These are phyloP conservation scores for Corymbia citriodora DNA, from an alignment of 441 rosid species.

Conservation along the genomic window DNA sequence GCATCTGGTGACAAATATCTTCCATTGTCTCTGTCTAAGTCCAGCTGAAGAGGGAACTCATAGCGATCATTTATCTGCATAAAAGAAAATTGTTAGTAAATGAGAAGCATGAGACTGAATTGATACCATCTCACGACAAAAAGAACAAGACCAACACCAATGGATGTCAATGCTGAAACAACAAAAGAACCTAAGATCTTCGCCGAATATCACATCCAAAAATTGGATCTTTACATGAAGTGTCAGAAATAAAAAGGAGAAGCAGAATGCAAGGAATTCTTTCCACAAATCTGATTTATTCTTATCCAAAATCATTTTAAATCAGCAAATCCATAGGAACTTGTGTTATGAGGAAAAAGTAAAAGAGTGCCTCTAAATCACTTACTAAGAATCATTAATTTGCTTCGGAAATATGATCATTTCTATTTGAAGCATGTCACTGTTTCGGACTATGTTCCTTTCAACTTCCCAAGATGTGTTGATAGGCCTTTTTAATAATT, in stretches of 20 bases:
- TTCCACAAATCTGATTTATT: not conserved
- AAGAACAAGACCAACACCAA: not conserved
- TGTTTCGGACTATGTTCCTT: not conserved
- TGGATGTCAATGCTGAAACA: not conserved
- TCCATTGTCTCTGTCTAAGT: constrained; percentile 78
- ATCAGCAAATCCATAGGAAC: not conserved
- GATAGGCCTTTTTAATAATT: not conserved
- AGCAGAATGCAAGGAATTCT: not conserved
- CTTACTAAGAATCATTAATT: not conserved
- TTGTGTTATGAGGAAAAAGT: not conserved
- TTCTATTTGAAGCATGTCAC: not conserved
- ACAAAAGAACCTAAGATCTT: not conserved
- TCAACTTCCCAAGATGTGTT: not conserved
- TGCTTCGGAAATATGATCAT: not conserved
- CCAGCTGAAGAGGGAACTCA: constrained; percentile 93
- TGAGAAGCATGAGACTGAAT: not conserved
- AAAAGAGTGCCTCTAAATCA: not conserved
- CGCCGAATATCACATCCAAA: not conserved
- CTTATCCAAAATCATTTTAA: not conserved
- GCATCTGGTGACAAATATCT: constrained; percentile 89
- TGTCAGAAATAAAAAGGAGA: not conserved
- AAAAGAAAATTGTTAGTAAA: constrained; percentile 9
- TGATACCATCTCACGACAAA: not conserved
- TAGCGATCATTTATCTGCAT: constrained; percentile 87
- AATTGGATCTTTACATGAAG: not conserved